phyloP scores from a whole-genome alignment of 306 rosid species.

The Lathyrus oleraceus region DNA sequence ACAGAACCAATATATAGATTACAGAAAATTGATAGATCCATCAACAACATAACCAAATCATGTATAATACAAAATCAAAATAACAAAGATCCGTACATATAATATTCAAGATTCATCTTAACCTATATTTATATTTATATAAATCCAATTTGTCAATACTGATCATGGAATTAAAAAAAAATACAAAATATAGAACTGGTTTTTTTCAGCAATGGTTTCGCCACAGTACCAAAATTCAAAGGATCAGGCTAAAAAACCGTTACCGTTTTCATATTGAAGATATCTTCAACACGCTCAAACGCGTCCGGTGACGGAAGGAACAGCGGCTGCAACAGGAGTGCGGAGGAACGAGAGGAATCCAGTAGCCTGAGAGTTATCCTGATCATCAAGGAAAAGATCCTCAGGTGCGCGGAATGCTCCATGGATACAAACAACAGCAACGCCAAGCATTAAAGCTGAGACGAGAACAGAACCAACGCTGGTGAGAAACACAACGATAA shows the following conservation, averaged over 20 bases:
- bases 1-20: conserved; percentile 16
- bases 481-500: conserved; percentile 74
- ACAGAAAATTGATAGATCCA: conserved; percentile 43
- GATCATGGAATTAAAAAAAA: not conserved
- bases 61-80: conserved; percentile 31
- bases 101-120: conserved; percentile 30
- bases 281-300: conserved; percentile 30
- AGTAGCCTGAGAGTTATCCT: conserved; percentile 48
- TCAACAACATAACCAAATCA: conserved; percentile 20
- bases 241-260: conserved; percentile 30
- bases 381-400: conserved; percentile 87
- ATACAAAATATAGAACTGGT: not conserved
- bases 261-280: conserved; percentile 21
- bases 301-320: conserved; percentile 53
- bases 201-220: conserved; percentile 11
- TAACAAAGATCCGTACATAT: conserved; percentile 43
- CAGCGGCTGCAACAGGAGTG: conserved; percentile 50
- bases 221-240: conserved; percentile 19
- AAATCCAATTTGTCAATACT: conserved; percentile 21
- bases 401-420: conserved; percentile 86
- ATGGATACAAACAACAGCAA: conserved; percentile 63
- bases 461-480: conserved; percentile 79
- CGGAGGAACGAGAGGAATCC: conserved; percentile 70
- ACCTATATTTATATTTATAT: conserved; percentile 33
- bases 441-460: conserved; percentile 67